Conservation (phyloP, 1,139 yeast species). For the Debaryomyces subglobosus region DNA sequence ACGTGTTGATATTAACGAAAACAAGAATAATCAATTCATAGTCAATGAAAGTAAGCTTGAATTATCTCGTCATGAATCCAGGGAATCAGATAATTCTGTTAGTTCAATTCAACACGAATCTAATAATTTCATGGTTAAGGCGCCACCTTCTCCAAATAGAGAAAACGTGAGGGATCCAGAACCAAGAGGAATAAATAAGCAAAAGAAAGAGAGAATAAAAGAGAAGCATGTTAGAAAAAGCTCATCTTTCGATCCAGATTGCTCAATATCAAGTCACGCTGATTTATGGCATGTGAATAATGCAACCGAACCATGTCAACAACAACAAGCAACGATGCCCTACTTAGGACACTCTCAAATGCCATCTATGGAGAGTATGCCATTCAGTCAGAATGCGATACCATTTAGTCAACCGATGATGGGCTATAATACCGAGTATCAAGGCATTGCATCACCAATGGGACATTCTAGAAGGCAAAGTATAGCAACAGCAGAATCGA, state of each 20-base stretch:
- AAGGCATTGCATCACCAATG: slow-evolving; percentile 11
- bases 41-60: slow-evolving; percentile 1
- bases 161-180: neutral
- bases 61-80: slow-evolving; percentile 21
- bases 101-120: slow-evolving; percentile 43
- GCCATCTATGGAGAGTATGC: slow-evolving; percentile 8
- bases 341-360: slow-evolving; percentile 15
- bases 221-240: neutral
- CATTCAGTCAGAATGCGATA: slow-evolving; percentile 13
- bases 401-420: slow-evolving; percentile 24
- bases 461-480: slow-evolving; percentile 20
- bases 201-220: neutral
- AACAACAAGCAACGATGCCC: slow-evolving; percentile 11
- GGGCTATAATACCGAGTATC: slow-evolving; percentile 24
- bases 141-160: neutral
- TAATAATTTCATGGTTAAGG: slow-evolving; percentile 1
- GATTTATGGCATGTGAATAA: neutral
- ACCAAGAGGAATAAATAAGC: slow-evolving; percentile 3
- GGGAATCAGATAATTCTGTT: slow-evolving; percentile 32
- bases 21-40: neutral
- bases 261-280: neutral
- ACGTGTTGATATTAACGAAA: slow-evolving; percentile 6
- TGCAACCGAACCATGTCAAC: neutral
- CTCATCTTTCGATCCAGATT: neutral
- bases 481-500: slow-evolving; percentile 21